These are phyloP conservation scores for Talaromyces verruculosus DNA, from an alignment of 2,329 filamentous ascomycete species.

Conservation along the genomic window DNA sequence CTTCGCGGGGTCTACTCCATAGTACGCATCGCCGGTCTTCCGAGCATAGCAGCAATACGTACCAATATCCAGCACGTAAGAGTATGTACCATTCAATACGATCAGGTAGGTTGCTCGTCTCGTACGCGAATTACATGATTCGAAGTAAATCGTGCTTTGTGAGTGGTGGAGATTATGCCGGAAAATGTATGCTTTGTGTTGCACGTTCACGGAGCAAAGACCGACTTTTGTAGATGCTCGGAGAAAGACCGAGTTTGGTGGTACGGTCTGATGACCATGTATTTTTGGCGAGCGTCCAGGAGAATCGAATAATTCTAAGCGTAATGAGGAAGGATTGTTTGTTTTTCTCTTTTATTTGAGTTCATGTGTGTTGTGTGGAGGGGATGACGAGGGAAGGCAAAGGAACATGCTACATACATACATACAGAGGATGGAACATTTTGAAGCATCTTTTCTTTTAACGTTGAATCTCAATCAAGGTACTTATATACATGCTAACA, in stretches of 20 bases:
- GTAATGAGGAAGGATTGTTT: too few species aligned
- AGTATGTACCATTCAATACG: neutral
- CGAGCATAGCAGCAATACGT: constrained; percentile 11
- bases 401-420: neutral
- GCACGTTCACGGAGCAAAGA: constrained; percentile 7
- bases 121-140: neutral
- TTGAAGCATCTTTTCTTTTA: neutral
- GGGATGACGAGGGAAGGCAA: neutral
- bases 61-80: neutral
- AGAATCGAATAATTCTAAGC: neutral
- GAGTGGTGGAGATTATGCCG: constrained; percentile 12
- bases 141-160: neutral
- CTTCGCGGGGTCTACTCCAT: constrained; percentile 18
- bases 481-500: neutral
- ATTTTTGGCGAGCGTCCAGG: neutral
- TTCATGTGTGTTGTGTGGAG: neutral
- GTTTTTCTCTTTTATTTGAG: neutral
- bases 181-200: neutral
- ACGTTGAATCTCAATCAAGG: neutral
- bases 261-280: neutral
- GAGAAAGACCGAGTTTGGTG: constrained; percentile 11
- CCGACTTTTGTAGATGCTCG: constrained; percentile 9
- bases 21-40: constrained; percentile 11
- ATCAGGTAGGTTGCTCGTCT: neutral
- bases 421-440: neutral